A percentile compares a stretch with the other conserved stretches of the same genome.
phyloP scores from a whole-genome alignment of 371 early-diverging fungal species.

The Chytridium lagenaria region DNA sequence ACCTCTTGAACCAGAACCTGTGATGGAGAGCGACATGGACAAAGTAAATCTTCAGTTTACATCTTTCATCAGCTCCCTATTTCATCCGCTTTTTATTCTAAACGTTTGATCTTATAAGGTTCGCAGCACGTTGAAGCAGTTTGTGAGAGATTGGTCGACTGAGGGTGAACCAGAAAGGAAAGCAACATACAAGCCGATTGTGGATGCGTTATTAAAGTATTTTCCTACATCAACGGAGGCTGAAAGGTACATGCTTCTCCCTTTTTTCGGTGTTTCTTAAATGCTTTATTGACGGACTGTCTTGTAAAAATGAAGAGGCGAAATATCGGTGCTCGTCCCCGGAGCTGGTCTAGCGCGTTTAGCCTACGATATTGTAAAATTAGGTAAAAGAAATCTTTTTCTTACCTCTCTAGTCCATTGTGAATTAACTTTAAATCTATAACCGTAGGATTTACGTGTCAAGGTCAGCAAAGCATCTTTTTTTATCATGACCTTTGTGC shows the following conservation, averaged over 20 bases:
- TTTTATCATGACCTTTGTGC: neutral
- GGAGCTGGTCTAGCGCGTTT: conserved; percentile 92
- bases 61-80: neutral
- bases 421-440: neutral
- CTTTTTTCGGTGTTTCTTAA: conserved; percentile 8
- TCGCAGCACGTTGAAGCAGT: conserved; percentile 84
- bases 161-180: conserved; percentile 79
- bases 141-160: conserved; percentile 92
- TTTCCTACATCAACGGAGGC: conserved; percentile 42
- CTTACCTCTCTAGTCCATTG: neutral
- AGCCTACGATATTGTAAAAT: conserved; percentile 81
- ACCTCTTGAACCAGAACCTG: conserved; percentile 27
- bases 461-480: conserved; percentile 53
- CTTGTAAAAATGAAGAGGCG: conserved; percentile 52
- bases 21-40: conserved; percentile 71
- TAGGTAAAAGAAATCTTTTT: conserved; percentile 49
- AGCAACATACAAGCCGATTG: conserved; percentile 78
- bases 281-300: conserved; percentile 6
- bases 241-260: conserved; percentile 4
- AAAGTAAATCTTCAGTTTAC: conserved; percentile 32
- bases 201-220: conserved; percentile 68
- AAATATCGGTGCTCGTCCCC: conserved; percentile 76
- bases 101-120: conserved; percentile 74
- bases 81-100: conserved; percentile 14
- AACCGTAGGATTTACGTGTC: conserved; percentile 75